These are phyloP conservation scores for Orbilia oligospora DNA, from an alignment of 2,329 filamentous ascomycete species.

Conservation along the genomic window DNA sequence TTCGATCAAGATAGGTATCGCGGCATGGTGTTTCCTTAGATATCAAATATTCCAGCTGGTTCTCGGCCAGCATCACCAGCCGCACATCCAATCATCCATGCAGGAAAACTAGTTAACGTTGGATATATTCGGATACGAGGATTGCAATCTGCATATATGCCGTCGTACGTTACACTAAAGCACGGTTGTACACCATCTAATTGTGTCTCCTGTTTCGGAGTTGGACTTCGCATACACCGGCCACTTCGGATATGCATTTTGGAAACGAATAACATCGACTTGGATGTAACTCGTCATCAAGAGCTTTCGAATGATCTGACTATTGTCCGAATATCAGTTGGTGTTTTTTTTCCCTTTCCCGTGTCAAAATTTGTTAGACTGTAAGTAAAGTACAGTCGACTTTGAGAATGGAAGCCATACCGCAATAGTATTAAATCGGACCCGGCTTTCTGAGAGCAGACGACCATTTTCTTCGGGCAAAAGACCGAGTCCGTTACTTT, in stretches of 20 bases:
- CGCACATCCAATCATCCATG: neutral
- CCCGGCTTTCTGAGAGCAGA: too few relatives aligned
- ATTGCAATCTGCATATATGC: neutral
- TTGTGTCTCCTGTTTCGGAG: neutral
- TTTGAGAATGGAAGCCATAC: neutral
- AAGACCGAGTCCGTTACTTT: neutral
- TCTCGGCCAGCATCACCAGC: neutral
- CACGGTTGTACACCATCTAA: neutral
- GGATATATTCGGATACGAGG: neutral
- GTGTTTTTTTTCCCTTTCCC: too few relatives aligned
- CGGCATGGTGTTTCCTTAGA: neutral
- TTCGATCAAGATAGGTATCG: neutral
- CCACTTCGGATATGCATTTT: constrained; percentile 1
- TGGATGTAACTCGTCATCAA: too few relatives aligned
- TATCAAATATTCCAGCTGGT: neutral
- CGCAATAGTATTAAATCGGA: neutral
- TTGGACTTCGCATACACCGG: constrained; percentile 4
- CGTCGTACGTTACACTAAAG: neutral
- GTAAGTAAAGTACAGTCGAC: too few relatives aligned
- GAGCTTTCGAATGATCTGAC: neutral
- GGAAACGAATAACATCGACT: too few relatives aligned
- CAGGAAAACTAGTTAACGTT: neutral
- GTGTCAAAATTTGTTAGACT: too few relatives aligned
- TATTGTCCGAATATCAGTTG: neutral
- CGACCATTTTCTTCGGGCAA: too few relatives aligned